Conservation (phyloP, 2,329 filamentous ascomycete genomes). For the Fusarium compactum region DNA sequence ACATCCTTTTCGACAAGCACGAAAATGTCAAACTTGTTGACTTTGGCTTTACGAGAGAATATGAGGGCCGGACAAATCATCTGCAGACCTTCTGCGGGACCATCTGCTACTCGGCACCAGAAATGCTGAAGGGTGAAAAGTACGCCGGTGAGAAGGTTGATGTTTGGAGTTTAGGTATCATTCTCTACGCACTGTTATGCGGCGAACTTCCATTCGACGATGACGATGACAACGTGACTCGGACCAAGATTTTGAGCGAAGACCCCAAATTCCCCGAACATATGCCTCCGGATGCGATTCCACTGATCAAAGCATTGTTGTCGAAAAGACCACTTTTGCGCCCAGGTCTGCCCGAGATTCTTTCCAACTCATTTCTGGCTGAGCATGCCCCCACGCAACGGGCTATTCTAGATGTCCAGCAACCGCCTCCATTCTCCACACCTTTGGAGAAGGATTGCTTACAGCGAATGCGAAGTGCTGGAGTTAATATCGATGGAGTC, state of each 20-base stretch:
- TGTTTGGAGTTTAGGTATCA: constrained; percentile 91
- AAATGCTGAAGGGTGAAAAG: constrained; percentile 98
- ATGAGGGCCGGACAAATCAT: constrained; percentile 94
- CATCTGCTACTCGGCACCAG: constrained; percentile 95
- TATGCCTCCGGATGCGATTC: constrained; percentile 80
- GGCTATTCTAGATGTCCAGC: constrained; percentile 85
- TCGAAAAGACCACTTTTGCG: constrained; percentile 90
- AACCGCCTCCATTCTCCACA: constrained; percentile 85
- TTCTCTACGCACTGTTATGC: constrained; percentile 83
- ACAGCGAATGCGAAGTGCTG: constrained; percentile 91
- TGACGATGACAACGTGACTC: constrained; percentile 89
- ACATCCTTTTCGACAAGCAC: constrained; percentile 91
- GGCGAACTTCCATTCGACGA: constrained; percentile 96
- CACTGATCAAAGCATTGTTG: constrained; percentile 82
- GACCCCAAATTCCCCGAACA: constrained; percentile 88
- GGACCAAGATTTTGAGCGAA: constrained; percentile 83
- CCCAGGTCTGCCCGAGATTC: constrained; percentile 84
- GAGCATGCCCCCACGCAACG: constrained; percentile 91
- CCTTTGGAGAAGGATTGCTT: constrained; percentile 89
- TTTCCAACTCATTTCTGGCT: constrained; percentile 87
- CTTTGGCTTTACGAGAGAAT: constrained; percentile 97
- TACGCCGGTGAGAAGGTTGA: constrained; percentile 98
- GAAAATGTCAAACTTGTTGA: constrained; percentile 98
- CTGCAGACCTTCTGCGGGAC: constrained; percentile 98
- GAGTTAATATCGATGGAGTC: constrained; percentile 92